Conservation (phyloP, 169 alveolate genomes). For the Babesia caballi region DNA sequence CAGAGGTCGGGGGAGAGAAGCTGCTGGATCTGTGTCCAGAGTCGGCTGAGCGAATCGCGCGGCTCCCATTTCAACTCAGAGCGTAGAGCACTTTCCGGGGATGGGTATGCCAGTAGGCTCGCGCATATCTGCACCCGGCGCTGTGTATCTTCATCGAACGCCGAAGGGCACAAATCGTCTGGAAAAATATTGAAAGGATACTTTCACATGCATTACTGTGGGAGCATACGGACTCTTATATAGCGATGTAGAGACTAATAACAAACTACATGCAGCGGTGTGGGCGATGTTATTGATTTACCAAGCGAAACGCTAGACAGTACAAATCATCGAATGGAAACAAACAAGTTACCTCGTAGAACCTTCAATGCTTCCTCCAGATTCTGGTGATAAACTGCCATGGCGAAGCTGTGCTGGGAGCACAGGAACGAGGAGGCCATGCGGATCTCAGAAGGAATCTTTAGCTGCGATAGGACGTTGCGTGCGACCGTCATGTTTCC, state of each 20-base stretch:
- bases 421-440: slow-evolving; percentile 68
- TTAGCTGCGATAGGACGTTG: slow-evolving; percentile 35
- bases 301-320: no score
- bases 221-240: no score
- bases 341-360: slow-evolving; percentile 50
- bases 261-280: no score
- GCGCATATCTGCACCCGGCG: slow-evolving; percentile 44
- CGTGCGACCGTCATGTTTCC: slow-evolving; percentile 67
- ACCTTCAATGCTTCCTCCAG: slow-evolving; percentile 65
- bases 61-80: slow-evolving; percentile 28
- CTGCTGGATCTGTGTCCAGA: slow-evolving; percentile 44
- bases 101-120: slow-evolving; percentile 22
- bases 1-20: slow-evolving; percentile 42
- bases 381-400: slow-evolving; percentile 53
- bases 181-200: not conserved
- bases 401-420: slow-evolving; percentile 72
- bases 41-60: slow-evolving; percentile 4
- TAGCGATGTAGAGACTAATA: no score
- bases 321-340: no score
- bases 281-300: no score
- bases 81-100: not conserved
- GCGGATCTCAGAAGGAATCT: slow-evolving; percentile 42
- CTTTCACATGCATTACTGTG: no score
- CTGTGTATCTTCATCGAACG: slow-evolving; percentile 61
- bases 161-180: slow-evolving; percentile 47